Base-by-base conservation (phyloP, 305 asterid genomes). In the Fraxinus velutina region DNA sequence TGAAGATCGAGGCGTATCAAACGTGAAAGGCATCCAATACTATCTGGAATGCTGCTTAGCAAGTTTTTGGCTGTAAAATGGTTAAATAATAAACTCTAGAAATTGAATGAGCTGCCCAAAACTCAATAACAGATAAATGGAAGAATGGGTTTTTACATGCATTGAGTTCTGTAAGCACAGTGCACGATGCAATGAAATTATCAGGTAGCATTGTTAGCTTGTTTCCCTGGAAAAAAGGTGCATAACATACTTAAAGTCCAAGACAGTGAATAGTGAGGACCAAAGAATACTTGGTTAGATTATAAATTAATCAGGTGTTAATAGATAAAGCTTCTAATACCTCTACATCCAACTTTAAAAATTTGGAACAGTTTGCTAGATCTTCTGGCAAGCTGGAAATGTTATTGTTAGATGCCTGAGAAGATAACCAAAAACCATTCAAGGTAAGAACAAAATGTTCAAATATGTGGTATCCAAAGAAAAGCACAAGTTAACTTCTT, bases 331-430 rank as follows among this genome's bases (percentile, higher is more conserved):
- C 52, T 34, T 82, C 33, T 44, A 75, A 47, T 89, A 96, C 99
- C 98, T 96, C 97, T 17, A 93, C 79, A 68, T 96, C 97, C 86
- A 93, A 83, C 88, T 94, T 96, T 37, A 84, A 83, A 83, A 96
- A 84, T 77, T 93, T 94, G 75, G 92, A 89, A 90, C 98, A 96
- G 84, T 90, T 90, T 74, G 88, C 87, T 79, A 96, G 90, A 85
- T 93, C 98, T 84, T 89, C 99, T 30, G 98, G 97, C 90, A 96
- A 90, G 88, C 90, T 83, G 87, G 96, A 87, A 82, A 96, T 88
- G 83, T 77, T 90, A 86, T 94, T 96, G 88, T 94, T 93, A 78
- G 99, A 92, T 87, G 92, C 99, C 99, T 92, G 93, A 79, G 88
- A 85, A 78, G 84, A 88, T 81, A 64, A 85, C n/a, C 81, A 78